Conservation (phyloP, 192 early-diverging fungal genomes). For the Coemansia sp. region DNA sequence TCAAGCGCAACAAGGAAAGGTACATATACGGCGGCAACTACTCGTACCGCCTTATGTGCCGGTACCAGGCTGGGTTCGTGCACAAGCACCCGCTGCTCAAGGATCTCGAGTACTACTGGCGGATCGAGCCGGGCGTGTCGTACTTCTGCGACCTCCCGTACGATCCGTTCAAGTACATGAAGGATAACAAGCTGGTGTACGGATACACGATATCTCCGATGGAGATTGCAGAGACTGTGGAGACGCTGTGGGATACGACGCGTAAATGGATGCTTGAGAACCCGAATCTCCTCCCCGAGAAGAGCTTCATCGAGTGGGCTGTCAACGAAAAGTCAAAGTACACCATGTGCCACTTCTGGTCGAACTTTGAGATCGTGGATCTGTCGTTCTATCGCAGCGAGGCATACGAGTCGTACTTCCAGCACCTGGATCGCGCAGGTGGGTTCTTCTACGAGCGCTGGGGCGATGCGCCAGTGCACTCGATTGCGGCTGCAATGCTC, state of each 20-base stretch:
- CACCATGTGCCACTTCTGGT: slow-evolving; percentile 62
- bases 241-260: slow-evolving; percentile 56
- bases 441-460: slow-evolving; percentile 78
- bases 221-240: slow-evolving; percentile 57
- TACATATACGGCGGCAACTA: slow-evolving; percentile 69
- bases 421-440: slow-evolving; percentile 71
- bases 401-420: slow-evolving; percentile 68
- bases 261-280: slow-evolving; percentile 58
- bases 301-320: slow-evolving; percentile 59
- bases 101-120: slow-evolving; percentile 63
- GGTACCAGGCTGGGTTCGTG: slow-evolving; percentile 55
- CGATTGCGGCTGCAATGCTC: slow-evolving; percentile 63
- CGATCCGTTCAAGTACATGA: slow-evolving; percentile 63
- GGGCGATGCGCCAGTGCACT: slow-evolving; percentile 70
- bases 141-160: slow-evolving; percentile 59
- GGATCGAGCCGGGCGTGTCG: slow-evolving; percentile 58
- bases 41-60: slow-evolving; percentile 59
- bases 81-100: slow-evolving; percentile 60
- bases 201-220: slow-evolving; percentile 59
- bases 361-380: slow-evolving; percentile 26
- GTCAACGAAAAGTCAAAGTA: slow-evolving; percentile 48
- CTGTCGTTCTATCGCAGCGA: slow-evolving; percentile 69
- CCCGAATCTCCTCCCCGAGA: slow-evolving; percentile 53
- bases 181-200: slow-evolving; percentile 52
- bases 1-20: slow-evolving; percentile 55